Conservation (phyloP, 2,329 filamentous ascomycete genomes). For the Epichloe typhina region DNA sequence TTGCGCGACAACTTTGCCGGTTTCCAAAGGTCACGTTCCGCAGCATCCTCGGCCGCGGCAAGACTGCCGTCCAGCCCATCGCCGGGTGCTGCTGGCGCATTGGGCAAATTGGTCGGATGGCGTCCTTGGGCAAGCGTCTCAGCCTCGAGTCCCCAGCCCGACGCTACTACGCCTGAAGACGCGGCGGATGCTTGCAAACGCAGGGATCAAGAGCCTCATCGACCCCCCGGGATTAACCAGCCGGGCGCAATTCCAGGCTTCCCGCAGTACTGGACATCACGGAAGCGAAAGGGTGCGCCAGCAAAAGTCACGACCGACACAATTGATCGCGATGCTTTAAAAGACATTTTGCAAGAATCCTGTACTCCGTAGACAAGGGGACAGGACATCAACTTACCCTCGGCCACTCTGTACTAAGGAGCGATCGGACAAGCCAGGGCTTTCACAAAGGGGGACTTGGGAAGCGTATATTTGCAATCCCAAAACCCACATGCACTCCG, state of each 20-base stretch:
- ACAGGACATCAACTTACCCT: no score
- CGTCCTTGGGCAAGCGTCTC: slow-evolving; percentile 28
- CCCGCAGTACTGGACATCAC: slow-evolving; percentile 38
- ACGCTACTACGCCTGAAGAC: slow-evolving; percentile 7
- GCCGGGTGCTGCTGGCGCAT: slow-evolving; percentile 12
- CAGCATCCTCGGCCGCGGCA: slow-evolving; percentile 19
- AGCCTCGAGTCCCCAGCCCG: slow-evolving; percentile 4
- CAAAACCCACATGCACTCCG: no score
- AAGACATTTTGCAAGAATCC: slow-evolving; percentile 36
- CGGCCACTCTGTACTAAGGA: no score
- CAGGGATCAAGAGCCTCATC: slow-evolving; percentile 26
- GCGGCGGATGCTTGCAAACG: background rate
- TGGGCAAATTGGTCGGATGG: slow-evolving; percentile 36
- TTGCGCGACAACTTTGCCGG: slow-evolving; percentile 43
- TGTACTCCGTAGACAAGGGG: no score
- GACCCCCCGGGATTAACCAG: slow-evolving; percentile 66
- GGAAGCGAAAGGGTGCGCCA: slow-evolving; percentile 38
- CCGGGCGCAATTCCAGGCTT: slow-evolving; percentile 62
- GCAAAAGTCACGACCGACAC: slow-evolving; percentile 43
- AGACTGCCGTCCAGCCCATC: slow-evolving; percentile 15
- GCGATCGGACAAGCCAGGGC: no score
- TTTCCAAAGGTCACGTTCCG: slow-evolving; percentile 20
- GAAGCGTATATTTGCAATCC: background rate
- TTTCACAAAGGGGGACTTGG: no score
- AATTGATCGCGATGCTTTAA: slow-evolving; percentile 47